Base-by-base conservation (phyloP, 1,139 yeast genomes). In the Pichia sp. region DNA sequence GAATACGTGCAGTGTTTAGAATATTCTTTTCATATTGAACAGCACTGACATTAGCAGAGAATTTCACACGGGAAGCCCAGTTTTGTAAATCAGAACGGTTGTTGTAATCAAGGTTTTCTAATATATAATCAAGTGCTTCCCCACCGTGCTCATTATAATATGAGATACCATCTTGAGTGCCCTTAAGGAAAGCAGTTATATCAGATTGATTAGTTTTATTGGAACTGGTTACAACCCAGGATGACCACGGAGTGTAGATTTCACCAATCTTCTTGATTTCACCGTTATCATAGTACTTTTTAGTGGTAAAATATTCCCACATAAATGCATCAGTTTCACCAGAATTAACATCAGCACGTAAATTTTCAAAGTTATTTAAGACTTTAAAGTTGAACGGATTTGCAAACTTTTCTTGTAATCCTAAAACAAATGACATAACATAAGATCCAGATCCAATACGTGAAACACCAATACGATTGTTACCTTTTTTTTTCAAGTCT, bases 231-330 rank as follows among this genome's bases (percentile, higher is more conserved):
- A 88, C 72, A 18, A 87, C 90, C 96, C 96, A 89, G 1, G 95
- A 85, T 9, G 97, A 92, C 97, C 97, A 89, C 11, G 97, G 97
- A 0, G 97, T 89, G 66, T 85, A 85, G 47, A 89, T 87, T 57
- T 85, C 87, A 12, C 96, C 97, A 53, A 89, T 80, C 58, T 77
- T 73, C 65, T 85, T 86, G 67, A 89, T 82, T 59, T 88, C 96
- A 16, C 79, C 75, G 50, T 69, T 75, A 60, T 87, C 96, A 63
- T 85, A 87, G 68, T 86, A 89, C 64, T 78, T 81, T 62, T 88
- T 89, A 41, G 90, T 79, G 7, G 97, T 89, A 69, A 88, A 89
- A 64, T 85, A 78, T 61, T 89, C 97, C 97, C 97, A 89, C 95
- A 89, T 85, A 66, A 89, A 89, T 1, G 94, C 95, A 63, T 89